A percentile compares a stretch with the other conserved stretches of the same genome.
phyloP scores from a whole-genome alignment of 2,329 filamentous ascomycete species.

The Ophiocordyceps camponoti-saundersi region DNA sequence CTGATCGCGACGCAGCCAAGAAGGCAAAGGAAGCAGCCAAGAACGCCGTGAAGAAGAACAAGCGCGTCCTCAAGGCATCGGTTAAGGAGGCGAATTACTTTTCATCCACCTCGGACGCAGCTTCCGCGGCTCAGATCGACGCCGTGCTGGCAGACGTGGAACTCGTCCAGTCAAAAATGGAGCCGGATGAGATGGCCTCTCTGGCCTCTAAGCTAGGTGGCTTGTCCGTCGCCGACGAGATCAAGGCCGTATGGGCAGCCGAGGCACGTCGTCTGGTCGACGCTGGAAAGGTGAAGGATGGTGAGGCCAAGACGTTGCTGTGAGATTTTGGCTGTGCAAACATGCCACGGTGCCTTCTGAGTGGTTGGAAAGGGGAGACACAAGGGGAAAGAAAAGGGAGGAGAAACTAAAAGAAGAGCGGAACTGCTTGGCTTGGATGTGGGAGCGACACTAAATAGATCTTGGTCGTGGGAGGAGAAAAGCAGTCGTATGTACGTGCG shows the following conservation, averaged over 20 bases:
- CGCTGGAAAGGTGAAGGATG: constrained; percentile 74
- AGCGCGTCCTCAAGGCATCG: constrained; percentile 83
- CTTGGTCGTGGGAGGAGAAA: no score
- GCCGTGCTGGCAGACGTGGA: constrained; percentile 74
- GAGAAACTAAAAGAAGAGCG: no score
- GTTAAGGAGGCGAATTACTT: constrained; percentile 99
- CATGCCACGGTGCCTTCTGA: no score
- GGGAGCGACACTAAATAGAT: no score
- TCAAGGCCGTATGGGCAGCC: constrained; percentile 67
- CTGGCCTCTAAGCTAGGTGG: constrained; percentile 67
- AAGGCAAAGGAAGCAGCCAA: constrained; percentile 98
- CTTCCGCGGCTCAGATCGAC: constrained; percentile 65
- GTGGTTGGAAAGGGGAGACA: no score
- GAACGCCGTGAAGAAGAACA: constrained; percentile 99
- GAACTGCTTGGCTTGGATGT: no score
- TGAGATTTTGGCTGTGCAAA: background rate
- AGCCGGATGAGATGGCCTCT: constrained; percentile 74
- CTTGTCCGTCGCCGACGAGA: constrained; percentile 63
- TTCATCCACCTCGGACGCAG: constrained; percentile 44
- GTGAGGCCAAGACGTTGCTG: constrained; percentile 53
- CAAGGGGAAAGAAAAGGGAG: no score
- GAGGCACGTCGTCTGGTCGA: constrained; percentile 65
- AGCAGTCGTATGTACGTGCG: no score
- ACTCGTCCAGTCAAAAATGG: constrained; percentile 70
- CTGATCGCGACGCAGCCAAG: constrained; percentile 66